Evolutionary conservation across 805 yeast genomes (phyloP).

Genomic region (Yamadazyma endophytica): DNA sequence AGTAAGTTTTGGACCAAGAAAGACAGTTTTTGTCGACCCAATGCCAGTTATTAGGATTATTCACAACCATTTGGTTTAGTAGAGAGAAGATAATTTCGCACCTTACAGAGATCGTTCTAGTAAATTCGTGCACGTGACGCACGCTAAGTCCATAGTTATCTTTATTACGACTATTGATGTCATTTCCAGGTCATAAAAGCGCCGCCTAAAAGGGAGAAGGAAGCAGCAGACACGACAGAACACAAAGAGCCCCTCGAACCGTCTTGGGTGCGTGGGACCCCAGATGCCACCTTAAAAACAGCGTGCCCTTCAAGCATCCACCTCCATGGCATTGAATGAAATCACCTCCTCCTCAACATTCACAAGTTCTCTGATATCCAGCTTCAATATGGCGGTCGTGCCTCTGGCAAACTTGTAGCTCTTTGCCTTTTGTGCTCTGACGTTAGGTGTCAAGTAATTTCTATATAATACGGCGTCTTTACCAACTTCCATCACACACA

Average conservation of each 20-base stretch:
- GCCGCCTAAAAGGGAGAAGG: neutral
- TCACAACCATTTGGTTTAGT: constrained; percentile 66
- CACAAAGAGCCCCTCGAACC: neutral
- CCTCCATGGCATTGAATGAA: constrained; percentile 43
- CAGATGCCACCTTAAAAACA: no score
- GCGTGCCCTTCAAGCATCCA: constrained; percentile 36
- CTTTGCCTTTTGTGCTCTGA: constrained; percentile 74
- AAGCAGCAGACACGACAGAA: neutral
- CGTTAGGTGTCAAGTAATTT: constrained; percentile 88
- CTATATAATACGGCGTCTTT: constrained; percentile 81
- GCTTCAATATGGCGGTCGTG: constrained; percentile 81
- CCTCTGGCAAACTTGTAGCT: constrained; percentile 87
- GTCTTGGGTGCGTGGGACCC: no score
- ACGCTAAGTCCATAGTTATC: no score
- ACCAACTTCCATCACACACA: constrained; percentile 94
- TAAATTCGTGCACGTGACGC: neutral
- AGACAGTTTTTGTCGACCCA: constrained; percentile 99
- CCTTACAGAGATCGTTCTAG: constrained; percentile 6
- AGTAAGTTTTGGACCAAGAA: constrained; percentile 82
- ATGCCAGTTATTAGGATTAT: constrained; percentile 99
- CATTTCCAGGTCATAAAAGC: neutral
- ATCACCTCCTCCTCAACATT: constrained; percentile 65
- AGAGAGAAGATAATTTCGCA: neutral
- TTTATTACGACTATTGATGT: neutral
- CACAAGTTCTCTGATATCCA: constrained; percentile 59